Evolutionary conservation across 208 protist genomes (phyloP), one percentile per base, ranked within the genome.

Genomic region (Crithidia fasciculata): DNA sequence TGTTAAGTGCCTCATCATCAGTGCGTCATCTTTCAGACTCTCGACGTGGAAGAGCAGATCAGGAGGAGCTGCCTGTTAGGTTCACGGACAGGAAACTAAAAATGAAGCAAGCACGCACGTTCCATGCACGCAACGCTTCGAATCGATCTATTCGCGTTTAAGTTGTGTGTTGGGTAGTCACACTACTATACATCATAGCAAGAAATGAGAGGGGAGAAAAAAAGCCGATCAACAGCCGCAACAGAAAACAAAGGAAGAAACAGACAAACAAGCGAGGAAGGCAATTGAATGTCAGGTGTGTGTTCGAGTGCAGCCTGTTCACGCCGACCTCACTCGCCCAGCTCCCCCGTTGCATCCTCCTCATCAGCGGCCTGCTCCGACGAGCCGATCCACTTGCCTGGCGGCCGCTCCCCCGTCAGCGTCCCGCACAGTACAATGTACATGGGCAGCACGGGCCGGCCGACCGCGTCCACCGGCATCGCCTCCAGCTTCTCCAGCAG

Each of bases 361-460:
- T 80, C 68, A 44, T 71, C 62, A 2, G 8, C 55, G 19, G 43
- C 52, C n/a, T 59, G 65, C 37, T 50, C 54, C n/a, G 54, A 68
- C 16, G 74, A 18, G 0, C 55, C 55, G 8, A 41, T 65, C 83
- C 83, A 84, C 41, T 80, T 74, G 13, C 85, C 83, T 6, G 83
- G 76, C 13, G 91, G 91, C 41, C 78, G 82, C 44, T 75, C 74
- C 39, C 91, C 91, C 0, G 87, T 94, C 39, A 96, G 65, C 41
- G 83, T 84, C 10, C 92, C 92, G 39, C 89, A 96, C 50, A 96
- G 88, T 7, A 79, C 83, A 39, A 96, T 92, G 18, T 78, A 68
- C 10, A 85, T 83, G 5, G 81, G 71, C 19, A 79, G 74, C 37
- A 93, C 59, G 10, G 90, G 89, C 7, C 74, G 70, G 16, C 89